phyloP scores from a whole-genome alignment of 2,329 filamentous ascomycete genomes.

The Capronia americana region DNA sequence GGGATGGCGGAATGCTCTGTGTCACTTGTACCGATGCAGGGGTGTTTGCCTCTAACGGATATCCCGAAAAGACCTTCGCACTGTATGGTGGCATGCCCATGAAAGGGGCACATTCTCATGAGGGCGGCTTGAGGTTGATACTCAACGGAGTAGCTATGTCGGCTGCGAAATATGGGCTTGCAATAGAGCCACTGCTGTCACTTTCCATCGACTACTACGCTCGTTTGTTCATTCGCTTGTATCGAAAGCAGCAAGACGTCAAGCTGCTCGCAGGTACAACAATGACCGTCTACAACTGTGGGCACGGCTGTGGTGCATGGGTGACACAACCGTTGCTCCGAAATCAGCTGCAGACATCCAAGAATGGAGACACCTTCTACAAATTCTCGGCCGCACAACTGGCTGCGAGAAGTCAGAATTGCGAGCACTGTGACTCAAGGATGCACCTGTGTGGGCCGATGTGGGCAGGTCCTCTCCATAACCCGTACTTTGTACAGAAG shows the following conservation, averaged over 20 bases:
- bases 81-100: conserved; percentile 90
- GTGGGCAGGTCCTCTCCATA: conserved; percentile 91
- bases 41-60: conserved; percentile 92
- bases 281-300: conserved; percentile 92
- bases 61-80: conserved; percentile 90
- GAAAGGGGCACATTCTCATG: conserved; percentile 85
- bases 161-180: conserved; percentile 82
- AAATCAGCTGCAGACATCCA: conserved; percentile 70
- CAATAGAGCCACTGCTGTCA: conserved; percentile 88
- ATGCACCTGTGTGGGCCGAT: conserved; percentile 92
- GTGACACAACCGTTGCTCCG: conserved; percentile 78
- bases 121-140: conserved; percentile 85
- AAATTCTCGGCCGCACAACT: conserved; percentile 78
- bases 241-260: conserved; percentile 79
- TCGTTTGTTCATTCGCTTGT: conserved; percentile 83
- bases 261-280: conserved; percentile 91
- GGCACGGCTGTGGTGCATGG: conserved; percentile 90
- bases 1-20: conserved; percentile 87
- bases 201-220: conserved; percentile 96
- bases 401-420: conserved; percentile 69
- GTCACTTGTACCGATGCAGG: conserved; percentile 97
- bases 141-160: conserved; percentile 79
- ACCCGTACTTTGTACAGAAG: conserved; percentile 77
- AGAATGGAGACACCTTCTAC: conserved; percentile 74
- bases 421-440: conserved; percentile 82